A percentile compares a stretch with the other conserved stretches of the same genome.
Evolutionary conservation across 73 alveolate genomes (phyloP).

Genomic region (Blepharisma japonicum): DNA sequence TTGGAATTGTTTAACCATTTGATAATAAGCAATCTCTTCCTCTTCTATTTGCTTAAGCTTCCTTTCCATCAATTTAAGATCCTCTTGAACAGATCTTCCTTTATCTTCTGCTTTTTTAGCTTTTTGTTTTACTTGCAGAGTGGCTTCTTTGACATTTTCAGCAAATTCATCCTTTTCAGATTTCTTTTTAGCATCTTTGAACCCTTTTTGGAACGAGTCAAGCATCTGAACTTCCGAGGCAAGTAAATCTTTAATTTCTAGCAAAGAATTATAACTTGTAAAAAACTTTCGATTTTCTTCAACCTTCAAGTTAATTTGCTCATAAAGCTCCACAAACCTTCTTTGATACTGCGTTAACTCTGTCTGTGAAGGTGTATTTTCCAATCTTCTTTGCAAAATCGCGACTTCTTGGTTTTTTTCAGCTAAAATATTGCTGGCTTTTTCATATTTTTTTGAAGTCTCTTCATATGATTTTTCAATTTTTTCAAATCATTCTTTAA

Average conservation of each 20-base stretch:
- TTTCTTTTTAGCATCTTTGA: not conserved
- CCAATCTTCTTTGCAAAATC: conserved; percentile 52
- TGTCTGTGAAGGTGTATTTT: conserved; percentile 46
- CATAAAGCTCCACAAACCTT: conserved; percentile 57
- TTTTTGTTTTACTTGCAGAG: not conserved
- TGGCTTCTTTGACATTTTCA: conserved; percentile 5
- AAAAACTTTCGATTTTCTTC: conserved; percentile 45
- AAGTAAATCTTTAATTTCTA: conserved; percentile 34
- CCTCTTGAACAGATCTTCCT: not conserved
- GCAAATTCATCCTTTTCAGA: conserved; percentile 16
- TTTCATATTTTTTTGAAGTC: not conserved
- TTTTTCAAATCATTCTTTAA: conserved; percentile 17
- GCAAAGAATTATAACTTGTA: conserved; percentile 42
- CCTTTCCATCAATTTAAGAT: not conserved
- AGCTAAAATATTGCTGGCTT: conserved; percentile 28
- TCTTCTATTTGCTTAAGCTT: conserved; percentile 4
- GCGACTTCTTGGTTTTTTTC: conserved; percentile 53
- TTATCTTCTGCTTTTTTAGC: conserved; percentile 24
- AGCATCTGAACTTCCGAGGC: not conserved
- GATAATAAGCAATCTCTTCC: conserved; percentile 5
- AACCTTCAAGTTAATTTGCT: conserved; percentile 46
- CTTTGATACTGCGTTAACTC: conserved; percentile 51
- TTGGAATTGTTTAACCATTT: conserved; percentile 20
- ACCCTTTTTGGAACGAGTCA: conserved; percentile 10
- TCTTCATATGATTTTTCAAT: conserved; percentile 16